phyloP scores from a whole-genome alignment of 441 rosid species.

The Arabidopsis lyrata region DNA sequence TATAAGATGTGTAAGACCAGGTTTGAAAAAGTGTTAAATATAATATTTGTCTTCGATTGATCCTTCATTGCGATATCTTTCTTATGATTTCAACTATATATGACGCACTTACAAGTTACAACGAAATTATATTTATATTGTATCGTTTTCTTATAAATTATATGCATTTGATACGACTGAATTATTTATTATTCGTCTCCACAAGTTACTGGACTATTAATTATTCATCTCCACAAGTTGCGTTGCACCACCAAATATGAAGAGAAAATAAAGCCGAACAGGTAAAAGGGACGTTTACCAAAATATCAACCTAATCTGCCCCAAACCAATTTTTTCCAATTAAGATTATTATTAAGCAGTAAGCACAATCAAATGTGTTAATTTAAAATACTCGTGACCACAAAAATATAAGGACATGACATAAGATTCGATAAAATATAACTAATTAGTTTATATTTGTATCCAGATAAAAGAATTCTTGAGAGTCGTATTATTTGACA shows the following conservation, averaged over 20 bases:
- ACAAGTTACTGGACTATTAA: conserved; percentile 27
- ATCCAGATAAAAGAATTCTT: neutral
- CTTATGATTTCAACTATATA: conserved; percentile 21
- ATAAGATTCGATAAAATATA: neutral
- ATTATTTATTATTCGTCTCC: conserved; percentile 13
- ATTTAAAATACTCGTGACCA: conserved; percentile 20
- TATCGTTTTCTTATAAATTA: neutral
- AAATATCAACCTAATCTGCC: conserved; percentile 40
- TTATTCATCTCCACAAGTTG: conserved; percentile 15
- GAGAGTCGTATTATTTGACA: conserved; percentile 3
- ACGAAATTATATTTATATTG: neutral
- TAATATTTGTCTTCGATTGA: conserved; percentile 14
- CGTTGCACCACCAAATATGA: conserved; percentile 25
- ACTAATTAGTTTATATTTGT: neutral
- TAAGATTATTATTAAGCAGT: conserved; percentile 6
- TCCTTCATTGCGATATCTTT: neutral
- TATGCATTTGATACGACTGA: conserved; percentile 23
- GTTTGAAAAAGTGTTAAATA: conserved; percentile 9
- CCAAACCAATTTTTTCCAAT: conserved; percentile 18
- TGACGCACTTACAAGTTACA: neutral
- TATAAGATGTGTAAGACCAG: conserved; percentile 24
- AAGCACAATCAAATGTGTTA: conserved; percentile 16
- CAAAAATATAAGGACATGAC: conserved; percentile 10
- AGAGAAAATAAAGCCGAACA: conserved; percentile 28
- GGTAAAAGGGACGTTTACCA: conserved; percentile 44